Evolutionary conservation across 257 asterid genomes (phyloP).

Genomic region (Nicotiana tomentosiformis): DNA sequence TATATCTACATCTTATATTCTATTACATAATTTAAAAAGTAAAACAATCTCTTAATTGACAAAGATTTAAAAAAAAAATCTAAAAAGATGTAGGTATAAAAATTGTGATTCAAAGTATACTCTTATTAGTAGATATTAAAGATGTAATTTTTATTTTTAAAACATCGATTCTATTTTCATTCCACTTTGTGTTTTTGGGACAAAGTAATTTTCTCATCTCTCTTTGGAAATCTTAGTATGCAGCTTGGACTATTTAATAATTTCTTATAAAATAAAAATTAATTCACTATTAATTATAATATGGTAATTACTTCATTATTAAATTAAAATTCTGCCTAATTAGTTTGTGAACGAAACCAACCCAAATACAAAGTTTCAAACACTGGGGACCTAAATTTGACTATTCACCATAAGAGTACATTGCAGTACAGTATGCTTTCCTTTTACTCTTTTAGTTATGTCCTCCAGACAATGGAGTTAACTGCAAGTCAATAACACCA

Average conservation of each 20-base stretch:
- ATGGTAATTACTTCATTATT: no score
- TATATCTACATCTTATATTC: no score
- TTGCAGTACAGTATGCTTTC: no score
- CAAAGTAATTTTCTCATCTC: background rate
- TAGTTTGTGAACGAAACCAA: no score
- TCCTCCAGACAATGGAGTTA: background rate
- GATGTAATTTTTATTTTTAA: background rate
- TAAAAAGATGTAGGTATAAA: background rate
- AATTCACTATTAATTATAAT: no score
- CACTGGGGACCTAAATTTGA: background rate
- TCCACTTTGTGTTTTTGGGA: background rate
- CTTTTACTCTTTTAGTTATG: no score
- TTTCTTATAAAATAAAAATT: no score
- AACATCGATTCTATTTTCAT: background rate
- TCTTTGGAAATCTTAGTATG: background rate
- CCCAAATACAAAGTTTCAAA: background rate
- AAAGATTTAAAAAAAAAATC: background rate
- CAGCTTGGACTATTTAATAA: no score
- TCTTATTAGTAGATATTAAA: background rate
- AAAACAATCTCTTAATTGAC: background rate
- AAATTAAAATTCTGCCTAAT: no score
- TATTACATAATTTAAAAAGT: background rate
- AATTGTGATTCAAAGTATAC: background rate
- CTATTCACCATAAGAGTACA: background rate
- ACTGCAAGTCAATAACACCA: background rate